Base-by-base conservation (phyloP, 768 basidiomycete species). In the Pleurotus eryngii region DNA sequence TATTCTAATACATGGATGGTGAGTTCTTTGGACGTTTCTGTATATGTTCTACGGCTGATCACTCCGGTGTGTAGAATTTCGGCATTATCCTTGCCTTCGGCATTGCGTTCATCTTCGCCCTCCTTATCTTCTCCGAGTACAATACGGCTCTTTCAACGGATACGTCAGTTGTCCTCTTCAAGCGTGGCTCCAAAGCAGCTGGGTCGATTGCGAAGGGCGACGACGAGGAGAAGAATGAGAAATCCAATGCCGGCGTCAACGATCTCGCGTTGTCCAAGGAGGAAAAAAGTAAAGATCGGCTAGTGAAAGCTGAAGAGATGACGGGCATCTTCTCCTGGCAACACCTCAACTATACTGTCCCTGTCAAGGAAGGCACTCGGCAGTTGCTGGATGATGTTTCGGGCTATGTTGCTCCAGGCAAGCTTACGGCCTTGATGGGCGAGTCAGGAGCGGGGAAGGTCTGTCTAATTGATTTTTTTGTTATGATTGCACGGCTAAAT, bases 361-460 rank as follows among this genome's bases (percentile, higher is more conserved):
- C 80, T 1, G 75, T 85, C 14, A 59, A 71, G 2, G 77, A 79
- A 5, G 63, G 66, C 17, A 68, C 70, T 18, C 72, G 81, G 38
- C 71, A 69, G 27, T 75, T 93, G 1, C 74, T 93, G 55, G 80
- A 92, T 60, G 80, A 90, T 46, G 79, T 95, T 11, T 88, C 84
- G 26, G 92, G 92, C 0, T 94, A 81, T 68, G 90, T 92, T 17
- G 83, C 82, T 8, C 93, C 92, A 0, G 92, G 93, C 4, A 92
- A 82, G 58, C 69, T 93, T 57, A 82, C 81, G 0, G 81, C 81
- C 51, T 76, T 76, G 66, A 85, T 79, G 85, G 87, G 71, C 64
- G 80, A 72, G 72, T 80, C 68, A 42, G 77, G 75, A 5, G 74
- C 76, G 30, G 79, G 79, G 17, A 79, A 77, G 66, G 79, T 68